These are phyloP conservation scores for Abelmoschus esculentus DNA, from an alignment of 345 rosid species.

Conservation along the genomic window DNA sequence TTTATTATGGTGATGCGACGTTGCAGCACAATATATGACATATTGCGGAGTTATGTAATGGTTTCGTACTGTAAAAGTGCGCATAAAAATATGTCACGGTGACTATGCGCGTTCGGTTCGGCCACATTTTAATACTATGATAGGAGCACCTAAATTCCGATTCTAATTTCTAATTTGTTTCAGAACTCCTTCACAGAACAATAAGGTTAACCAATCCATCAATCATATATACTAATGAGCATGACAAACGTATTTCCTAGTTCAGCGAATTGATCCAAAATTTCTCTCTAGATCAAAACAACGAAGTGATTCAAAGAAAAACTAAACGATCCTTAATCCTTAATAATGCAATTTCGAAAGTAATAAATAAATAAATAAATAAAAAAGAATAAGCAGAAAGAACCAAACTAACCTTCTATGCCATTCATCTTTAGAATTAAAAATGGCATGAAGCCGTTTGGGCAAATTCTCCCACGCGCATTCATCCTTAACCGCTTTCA, in stretches of 20 bases:
- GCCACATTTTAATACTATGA: no score
- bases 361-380: background rate
- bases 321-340: background rate
- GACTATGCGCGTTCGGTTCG: no score
- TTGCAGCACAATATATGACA: no score
- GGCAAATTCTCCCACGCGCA: slow-evolving; percentile 88
- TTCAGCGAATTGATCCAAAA: background rate
- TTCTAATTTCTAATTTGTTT: background rate
- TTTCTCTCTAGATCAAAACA: background rate
- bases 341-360: background rate
- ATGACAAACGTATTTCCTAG: background rate
- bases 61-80: no score
- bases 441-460: slow-evolving; percentile 78
- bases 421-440: slow-evolving; percentile 88
- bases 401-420: slow-evolving; percentile 53
- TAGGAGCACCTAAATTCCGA: background rate
- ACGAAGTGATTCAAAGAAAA: background rate
- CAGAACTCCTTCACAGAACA: background rate
- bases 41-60: no score
- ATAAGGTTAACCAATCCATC: background rate
- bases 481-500: slow-evolving; percentile 82
- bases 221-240: background rate
- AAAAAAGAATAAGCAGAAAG: background rate
- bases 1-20: no score
- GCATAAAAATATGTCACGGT: no score